phyloP scores from a whole-genome alignment of 75 land plant species.

The Sequoiadendron giganteum region DNA sequence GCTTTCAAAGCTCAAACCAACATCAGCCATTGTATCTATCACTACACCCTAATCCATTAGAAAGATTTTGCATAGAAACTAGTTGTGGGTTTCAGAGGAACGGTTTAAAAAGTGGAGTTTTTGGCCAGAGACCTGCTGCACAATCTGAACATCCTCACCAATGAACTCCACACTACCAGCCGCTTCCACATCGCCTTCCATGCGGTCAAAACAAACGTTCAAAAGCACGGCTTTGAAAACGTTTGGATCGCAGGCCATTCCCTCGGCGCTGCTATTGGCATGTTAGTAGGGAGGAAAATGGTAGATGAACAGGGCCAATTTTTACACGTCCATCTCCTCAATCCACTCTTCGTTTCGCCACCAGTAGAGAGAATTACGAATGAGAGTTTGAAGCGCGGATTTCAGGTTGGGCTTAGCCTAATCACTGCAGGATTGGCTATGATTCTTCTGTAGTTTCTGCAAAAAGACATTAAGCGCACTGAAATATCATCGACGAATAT shows the following conservation, averaged over 20 bases:
- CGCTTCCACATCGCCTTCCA: constrained; percentile 49
- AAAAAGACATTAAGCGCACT: too few species aligned
- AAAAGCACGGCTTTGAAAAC: constrained; percentile 19
- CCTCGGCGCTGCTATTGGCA: constrained; percentile 63
- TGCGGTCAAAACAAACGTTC: background rate
- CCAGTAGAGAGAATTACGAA: constrained; percentile 55
- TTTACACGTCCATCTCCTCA: constrained; percentile 56
- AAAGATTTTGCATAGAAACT: too few species aligned
- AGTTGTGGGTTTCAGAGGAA: constrained; percentile 76
- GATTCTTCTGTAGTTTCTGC: too few species aligned
- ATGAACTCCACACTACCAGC: constrained; percentile 43
- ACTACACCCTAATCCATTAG: too few species aligned
- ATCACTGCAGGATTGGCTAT: constrained; percentile 55
- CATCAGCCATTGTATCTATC: too few species aligned
- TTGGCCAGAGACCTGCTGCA: constrained; percentile 32
- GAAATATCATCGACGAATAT: too few species aligned
- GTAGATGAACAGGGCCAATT: constrained; percentile 30
- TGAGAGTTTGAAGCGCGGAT: constrained; percentile 36
- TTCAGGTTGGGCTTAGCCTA: constrained; percentile 42
- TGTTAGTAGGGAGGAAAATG: constrained; percentile 44
- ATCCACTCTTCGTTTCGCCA: constrained; percentile 61
- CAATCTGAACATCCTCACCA: constrained; percentile 32
- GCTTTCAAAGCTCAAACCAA: too few species aligned
- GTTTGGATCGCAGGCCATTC: constrained; percentile 78
- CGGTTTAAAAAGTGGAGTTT: constrained; percentile 27